Conservation (phyloP, 2,329 filamentous ascomycete genomes). For the Emericellopsis cladophorae region DNA sequence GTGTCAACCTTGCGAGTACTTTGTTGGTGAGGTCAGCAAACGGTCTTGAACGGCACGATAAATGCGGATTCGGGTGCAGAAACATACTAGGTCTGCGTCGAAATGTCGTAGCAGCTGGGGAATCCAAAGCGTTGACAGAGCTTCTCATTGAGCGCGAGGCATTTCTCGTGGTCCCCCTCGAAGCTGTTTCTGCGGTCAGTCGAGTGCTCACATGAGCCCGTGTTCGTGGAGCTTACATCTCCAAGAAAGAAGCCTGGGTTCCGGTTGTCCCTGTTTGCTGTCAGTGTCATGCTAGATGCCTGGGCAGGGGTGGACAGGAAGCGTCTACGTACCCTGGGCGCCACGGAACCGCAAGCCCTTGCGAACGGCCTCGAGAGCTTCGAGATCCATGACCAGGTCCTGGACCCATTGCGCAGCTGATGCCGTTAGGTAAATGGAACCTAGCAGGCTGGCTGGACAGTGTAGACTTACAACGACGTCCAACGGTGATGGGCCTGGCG, state of each 20-base stretch:
- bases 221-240: constrained; percentile 8
- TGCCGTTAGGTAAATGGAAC: not conserved
- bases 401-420: constrained; percentile 56
- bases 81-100: constrained; percentile 44
- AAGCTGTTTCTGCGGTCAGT: constrained; percentile 16
- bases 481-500: too few species aligned
- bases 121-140: constrained; percentile 45
- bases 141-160: constrained; percentile 39
- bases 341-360: constrained; percentile 64
- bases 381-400: constrained; percentile 51
- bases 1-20: constrained; percentile 68
- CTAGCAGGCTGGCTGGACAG: too few species aligned
- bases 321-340: constrained; percentile 53
- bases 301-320: constrained; percentile 29
- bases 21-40: too few species aligned
- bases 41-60: too few species aligned
- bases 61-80: too few species aligned
- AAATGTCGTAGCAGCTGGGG: constrained; percentile 36
- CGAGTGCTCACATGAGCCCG: too few species aligned
- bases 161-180: constrained; percentile 32
- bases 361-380: constrained; percentile 57
- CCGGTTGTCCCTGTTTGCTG: not conserved
- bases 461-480: too few species aligned
- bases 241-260: constrained; percentile 7
- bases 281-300: too few species aligned